Base-by-base conservation (phyloP, 176 grass and related monocot species). In the Tuctoria greenei region DNA sequence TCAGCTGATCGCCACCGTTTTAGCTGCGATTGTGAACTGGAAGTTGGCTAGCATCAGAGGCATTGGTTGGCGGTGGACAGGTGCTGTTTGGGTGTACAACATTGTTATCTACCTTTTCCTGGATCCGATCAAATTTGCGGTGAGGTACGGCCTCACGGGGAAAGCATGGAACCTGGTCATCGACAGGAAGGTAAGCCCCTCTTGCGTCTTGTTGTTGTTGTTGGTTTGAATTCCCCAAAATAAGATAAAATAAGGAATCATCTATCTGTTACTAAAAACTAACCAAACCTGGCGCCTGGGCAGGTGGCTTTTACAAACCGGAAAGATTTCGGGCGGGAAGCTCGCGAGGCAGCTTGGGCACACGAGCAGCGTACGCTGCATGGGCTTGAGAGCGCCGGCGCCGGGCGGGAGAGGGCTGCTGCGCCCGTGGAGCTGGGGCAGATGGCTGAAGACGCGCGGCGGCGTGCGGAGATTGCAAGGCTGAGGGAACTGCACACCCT, bases 51-150 rank as follows among this genome's bases (percentile, higher is more conserved):
- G 85, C 66, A 88, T 93, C 64, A 85, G 74, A 68, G 82, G 85
- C 21, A 93, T 93, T 15, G 91, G 88, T 1, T 93, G 88, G 91
- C 13, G 81, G 3, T 90, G 91, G 91, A 78, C 88, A 1, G 88
- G 77, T 6, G 81, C 20, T 70, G 73, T 90, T 38, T 93, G 91
- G 91, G 34, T 80, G 74, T 93, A 85, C 91, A 88, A 87, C 82
- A n/a, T 82, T 0, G 31, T 77, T 27, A 72, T 90, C 61, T 88
- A 82, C 64, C 35, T 93, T 16, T 57, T 87, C 1, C 88, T 88
- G 15, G 91, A 90, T 24, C 79, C 85, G 16, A 87, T 93, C 14
- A 90, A 93, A 60, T 88, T 93, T 6, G 69, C 61, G 0, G 75
- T 85, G 44, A 78, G 85, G 11, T 93, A 93, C 35, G 74, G 61